These are phyloP conservation scores for Aspergillus mulundensis DNA, from an alignment of 495 filamentous ascomycete species.

Conservation along the genomic window DNA sequence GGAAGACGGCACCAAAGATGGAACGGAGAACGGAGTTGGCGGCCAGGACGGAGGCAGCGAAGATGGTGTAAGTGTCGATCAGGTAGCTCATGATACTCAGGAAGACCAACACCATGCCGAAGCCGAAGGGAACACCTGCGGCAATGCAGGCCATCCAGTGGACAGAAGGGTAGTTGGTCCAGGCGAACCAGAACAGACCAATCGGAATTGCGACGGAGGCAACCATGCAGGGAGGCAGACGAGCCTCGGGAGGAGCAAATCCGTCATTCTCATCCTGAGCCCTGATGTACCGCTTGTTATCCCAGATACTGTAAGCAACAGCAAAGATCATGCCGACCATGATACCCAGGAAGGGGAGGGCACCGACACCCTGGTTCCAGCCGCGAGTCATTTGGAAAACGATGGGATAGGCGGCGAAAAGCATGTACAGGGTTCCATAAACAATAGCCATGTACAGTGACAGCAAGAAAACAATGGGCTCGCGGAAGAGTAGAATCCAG, in stretches of 20 bases:
- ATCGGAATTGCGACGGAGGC: conserved; percentile 42
- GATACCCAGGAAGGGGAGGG: conserved; percentile 79
- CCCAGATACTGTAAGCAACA: conserved; percentile 44
- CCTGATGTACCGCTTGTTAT: conserved; percentile 47
- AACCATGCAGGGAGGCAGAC: conserved; percentile 43
- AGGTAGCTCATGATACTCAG: conserved; percentile 73
- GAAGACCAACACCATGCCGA: conserved; percentile 74
- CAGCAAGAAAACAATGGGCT: conserved; percentile 61
- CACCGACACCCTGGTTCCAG: conserved; percentile 68
- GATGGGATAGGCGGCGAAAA: conserved; percentile 80
- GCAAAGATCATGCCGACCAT: conserved; percentile 75
- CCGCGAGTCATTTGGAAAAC: conserved; percentile 69
- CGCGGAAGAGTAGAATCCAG: conserved; percentile 46
- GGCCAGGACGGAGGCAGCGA: conserved; percentile 74
- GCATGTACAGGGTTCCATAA: conserved; percentile 75
- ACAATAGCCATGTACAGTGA: conserved; percentile 71
- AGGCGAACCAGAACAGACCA: conserved; percentile 63
- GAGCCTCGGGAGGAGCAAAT: conserved; percentile 46
- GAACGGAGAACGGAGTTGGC: conserved; percentile 70
- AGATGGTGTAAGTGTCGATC: conserved; percentile 78
- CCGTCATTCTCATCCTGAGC: conserved; percentile 32
- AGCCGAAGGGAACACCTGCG: conserved; percentile 66
- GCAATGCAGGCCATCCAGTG: conserved; percentile 67
- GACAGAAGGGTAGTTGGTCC: conserved; percentile 64
- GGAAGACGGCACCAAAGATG: conserved; percentile 76